Conservation (phyloP, 805 yeast species). For the Brettanomyces naardenensis region DNA sequence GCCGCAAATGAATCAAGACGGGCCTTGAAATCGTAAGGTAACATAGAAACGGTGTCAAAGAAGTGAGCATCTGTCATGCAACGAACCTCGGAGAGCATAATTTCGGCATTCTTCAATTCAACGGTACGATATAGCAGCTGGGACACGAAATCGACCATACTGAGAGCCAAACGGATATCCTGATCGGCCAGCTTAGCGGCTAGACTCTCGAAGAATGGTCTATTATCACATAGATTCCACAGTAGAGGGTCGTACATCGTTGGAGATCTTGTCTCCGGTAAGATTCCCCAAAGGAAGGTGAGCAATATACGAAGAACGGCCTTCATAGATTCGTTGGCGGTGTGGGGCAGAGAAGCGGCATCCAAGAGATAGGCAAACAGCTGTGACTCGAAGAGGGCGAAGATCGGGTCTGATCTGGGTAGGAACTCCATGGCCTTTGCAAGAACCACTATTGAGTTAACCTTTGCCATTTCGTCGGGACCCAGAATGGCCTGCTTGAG, state of each 20-base stretch:
- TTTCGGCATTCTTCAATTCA: slow-evolving; percentile 29
- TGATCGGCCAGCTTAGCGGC: slow-evolving; percentile 34
- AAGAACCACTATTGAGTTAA: slow-evolving; percentile 45
- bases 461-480: slow-evolving; percentile 38
- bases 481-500: slow-evolving; percentile 36
- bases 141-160: slow-evolving; percentile 37
- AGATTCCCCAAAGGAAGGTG: slow-evolving; percentile 34
- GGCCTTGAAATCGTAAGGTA: slow-evolving; percentile 1
- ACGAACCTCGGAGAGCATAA: slow-evolving; percentile 7
- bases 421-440: slow-evolving; percentile 43
- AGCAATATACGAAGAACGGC: slow-evolving; percentile 24
- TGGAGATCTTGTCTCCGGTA: slow-evolving; percentile 26
- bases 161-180: slow-evolving; percentile 36
- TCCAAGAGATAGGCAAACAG: slow-evolving; percentile 18
- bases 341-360: slow-evolving; percentile 12
- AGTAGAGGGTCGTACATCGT: slow-evolving; percentile 23
- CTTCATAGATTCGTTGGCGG: slow-evolving; percentile 19
- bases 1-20: neutral
- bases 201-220: slow-evolving; percentile 34
- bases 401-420: slow-evolving; percentile 25
- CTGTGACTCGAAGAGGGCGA: slow-evolving; percentile 14
- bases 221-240: slow-evolving; percentile 16
- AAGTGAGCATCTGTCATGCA: slow-evolving; percentile 8
- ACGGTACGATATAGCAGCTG: slow-evolving; percentile 36
- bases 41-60: slow-evolving; percentile 7